A percentile compares a stretch with the other conserved stretches of the same genome.
Conservation (phyloP, 768 basidiomycete genomes). For the Suillus americanus region DNA sequence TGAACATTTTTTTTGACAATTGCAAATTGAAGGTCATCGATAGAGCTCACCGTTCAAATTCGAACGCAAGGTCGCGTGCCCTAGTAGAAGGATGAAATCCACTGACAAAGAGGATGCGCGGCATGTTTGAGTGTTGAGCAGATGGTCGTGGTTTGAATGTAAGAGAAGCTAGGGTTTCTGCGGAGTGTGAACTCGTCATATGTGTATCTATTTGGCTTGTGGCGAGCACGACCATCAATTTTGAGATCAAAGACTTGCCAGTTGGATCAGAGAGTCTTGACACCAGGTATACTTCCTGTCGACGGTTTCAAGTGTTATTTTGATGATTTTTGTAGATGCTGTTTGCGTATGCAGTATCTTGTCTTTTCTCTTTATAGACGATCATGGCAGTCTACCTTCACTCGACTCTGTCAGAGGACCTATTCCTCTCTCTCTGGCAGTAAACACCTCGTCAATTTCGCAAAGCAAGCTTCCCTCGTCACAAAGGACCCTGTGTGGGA, state of each 20-base stretch:
- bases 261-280: not conserved
- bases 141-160: slow-evolving; percentile 25
- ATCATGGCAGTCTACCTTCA: not conserved
- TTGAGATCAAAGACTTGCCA: not conserved
- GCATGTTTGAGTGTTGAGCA: slow-evolving; percentile 41
- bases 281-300: slow-evolving; percentile 7
- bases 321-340: slow-evolving; percentile 16
- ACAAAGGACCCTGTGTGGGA: slow-evolving; percentile 43
- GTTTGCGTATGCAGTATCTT: slow-evolving; percentile 21
- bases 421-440: slow-evolving; percentile 23
- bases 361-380: slow-evolving; percentile 11
- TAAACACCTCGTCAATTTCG: slow-evolving; percentile 23
- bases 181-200: slow-evolving; percentile 29
- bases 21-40: not conserved
- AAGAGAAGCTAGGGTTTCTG: slow-evolving; percentile 19
- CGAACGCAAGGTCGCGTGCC: slow-evolving; percentile 80
- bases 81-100: slow-evolving; percentile 84
- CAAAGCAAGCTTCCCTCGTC: slow-evolving; percentile 35
- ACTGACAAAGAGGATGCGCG: slow-evolving; percentile 84
- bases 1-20: slow-evolving; percentile 8
- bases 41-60: slow-evolving; percentile 74
- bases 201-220: slow-evolving; percentile 37
- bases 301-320: not conserved
- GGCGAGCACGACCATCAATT: slow-evolving; percentile 23
- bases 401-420: slow-evolving; percentile 2